Conservation (phyloP, 148 eudicot genomes). For the Simmondsia chinensis region DNA sequence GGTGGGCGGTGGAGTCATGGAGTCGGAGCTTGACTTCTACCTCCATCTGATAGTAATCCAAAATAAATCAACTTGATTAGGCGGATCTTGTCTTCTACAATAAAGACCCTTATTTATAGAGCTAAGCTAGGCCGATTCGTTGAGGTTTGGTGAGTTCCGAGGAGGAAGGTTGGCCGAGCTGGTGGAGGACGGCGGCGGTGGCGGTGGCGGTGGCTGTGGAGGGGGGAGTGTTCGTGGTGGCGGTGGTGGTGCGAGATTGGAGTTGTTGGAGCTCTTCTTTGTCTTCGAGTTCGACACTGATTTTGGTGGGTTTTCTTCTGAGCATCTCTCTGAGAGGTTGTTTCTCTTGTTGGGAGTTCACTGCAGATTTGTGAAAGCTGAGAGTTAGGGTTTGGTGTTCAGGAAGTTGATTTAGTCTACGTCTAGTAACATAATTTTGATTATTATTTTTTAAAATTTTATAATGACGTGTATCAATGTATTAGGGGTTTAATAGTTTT, state of each 20-base stretch:
- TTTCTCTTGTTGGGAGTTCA: too few relatives aligned
- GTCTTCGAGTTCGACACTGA: conserved; percentile 72
- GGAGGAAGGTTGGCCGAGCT: conserved; percentile 53
- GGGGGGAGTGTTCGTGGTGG: conserved; percentile 21
- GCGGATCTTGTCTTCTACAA: neutral
- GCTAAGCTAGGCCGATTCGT: conserved; percentile 57
- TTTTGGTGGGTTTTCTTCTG: conserved; percentile 65
- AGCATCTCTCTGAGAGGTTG: conserved; percentile 53
- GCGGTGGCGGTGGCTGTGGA: conserved; percentile 21
- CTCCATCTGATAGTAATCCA: conserved; percentile 32
- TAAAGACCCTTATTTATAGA: too few relatives aligned
- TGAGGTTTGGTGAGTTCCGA: conserved; percentile 38
- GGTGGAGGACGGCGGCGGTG: conserved; percentile 37
- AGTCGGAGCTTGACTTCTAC: conserved; percentile 79
- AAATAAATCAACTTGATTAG: neutral
- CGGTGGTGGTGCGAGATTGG: conserved; percentile 39
- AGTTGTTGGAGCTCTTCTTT: conserved; percentile 70
- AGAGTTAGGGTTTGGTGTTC: too few relatives aligned
- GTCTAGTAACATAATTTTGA: too few relatives aligned
- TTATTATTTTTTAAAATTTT: too few relatives aligned
- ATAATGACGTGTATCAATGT: too few relatives aligned
- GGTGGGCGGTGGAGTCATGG: conserved; percentile 34
- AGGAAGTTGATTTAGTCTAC: too few relatives aligned
- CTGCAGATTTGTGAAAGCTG: too few relatives aligned
- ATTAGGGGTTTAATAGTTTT: too few relatives aligned